Evolutionary conservation across 495 filamentous ascomycete species (phyloP), one percentile per base, ranked within the genome.

Genomic region (Tuber calosporum): DNA sequence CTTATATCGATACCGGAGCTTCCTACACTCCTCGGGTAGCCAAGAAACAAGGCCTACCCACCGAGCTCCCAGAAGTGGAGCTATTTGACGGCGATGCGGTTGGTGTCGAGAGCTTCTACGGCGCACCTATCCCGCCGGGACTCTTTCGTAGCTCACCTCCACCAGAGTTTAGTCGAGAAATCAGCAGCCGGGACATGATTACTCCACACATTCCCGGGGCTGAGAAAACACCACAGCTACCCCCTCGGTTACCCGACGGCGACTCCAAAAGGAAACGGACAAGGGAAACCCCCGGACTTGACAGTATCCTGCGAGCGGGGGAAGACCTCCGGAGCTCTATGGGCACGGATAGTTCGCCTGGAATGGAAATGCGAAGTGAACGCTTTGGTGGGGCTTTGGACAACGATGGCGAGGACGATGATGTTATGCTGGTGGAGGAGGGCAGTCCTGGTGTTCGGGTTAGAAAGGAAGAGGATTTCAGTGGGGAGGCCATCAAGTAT

Each of bases 321-420:
- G 74, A 76, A 62, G 74, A 67, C 0, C 40, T 76, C 4, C 67
- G 72, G n/a, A 75, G 67, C 8, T 45, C 38, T n/a, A 75, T 76
- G 67, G 74, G 72, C 11, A 37, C 74, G 34, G 72, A 74, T 26
- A 66, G 42, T 20, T 34, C 34, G 5, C 58, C 72, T 1, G 73
- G 71, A 19, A 76, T 75, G 74, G 66, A 40, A 2, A 76, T 76
- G 74, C 66, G 34, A 20, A 69, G 72, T 20, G 77, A 79, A 41
- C 30, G 30, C 20, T 75, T 79, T 68, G 76, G 76, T 22, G 77
- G 76, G 15, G 76, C 58, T 39, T 62, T 79, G 20, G 73, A 76
- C 4, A 41, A 62, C 13, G 75, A 79, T 6, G 73, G 72, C 22
- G 48, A 45, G 4, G 26, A 19, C 4, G 53, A 62, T 30, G 26